phyloP scores from a whole-genome alignment of 1,284 basidiomycete species.

The Cystobasidiaceae sp. region DNA sequence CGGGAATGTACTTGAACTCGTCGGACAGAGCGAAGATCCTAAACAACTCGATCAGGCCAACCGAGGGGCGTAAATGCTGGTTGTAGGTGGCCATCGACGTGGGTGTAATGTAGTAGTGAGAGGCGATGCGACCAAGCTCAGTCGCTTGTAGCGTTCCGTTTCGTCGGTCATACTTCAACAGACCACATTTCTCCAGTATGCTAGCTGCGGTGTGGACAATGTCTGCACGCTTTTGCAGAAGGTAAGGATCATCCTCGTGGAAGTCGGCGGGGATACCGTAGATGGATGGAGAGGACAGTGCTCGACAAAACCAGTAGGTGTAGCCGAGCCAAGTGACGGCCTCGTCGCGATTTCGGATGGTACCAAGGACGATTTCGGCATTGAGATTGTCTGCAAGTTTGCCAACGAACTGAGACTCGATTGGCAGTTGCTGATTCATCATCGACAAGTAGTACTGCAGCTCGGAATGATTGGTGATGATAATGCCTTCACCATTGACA shows the following conservation, averaged over 20 bases:
- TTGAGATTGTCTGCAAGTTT: constrained; percentile 94
- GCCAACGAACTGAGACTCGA: constrained; percentile 90
- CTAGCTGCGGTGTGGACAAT: constrained; percentile 91
- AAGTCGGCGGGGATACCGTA: constrained; percentile 91
- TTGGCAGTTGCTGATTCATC: constrained; percentile 92
- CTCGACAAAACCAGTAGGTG: constrained; percentile 93
- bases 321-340: constrained; percentile 93
- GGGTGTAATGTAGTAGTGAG: constrained; percentile 94
- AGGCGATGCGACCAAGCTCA: constrained; percentile 89
- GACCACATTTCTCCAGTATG: constrained; percentile 85
- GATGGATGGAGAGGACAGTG: constrained; percentile 82
- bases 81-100: constrained; percentile 96
- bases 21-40: constrained; percentile 93
- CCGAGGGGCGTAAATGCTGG: constrained; percentile 75
- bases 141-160: constrained; percentile 85
- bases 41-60: constrained; percentile 87
- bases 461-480: constrained; percentile 96
- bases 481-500: constrained; percentile 94
- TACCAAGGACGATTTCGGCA: constrained; percentile 94
- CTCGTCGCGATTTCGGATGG: constrained; percentile 90
- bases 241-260: constrained; percentile 70
- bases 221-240: constrained; percentile 83
- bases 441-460: constrained; percentile 93
- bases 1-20: constrained; percentile 93
- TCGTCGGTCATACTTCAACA: constrained; percentile 88